Evolutionary conservation across 106 monocot genomes (phyloP), one percentile per base, ranked within the genome.

Genomic region (Alisma plantagoaquatica): DNA sequence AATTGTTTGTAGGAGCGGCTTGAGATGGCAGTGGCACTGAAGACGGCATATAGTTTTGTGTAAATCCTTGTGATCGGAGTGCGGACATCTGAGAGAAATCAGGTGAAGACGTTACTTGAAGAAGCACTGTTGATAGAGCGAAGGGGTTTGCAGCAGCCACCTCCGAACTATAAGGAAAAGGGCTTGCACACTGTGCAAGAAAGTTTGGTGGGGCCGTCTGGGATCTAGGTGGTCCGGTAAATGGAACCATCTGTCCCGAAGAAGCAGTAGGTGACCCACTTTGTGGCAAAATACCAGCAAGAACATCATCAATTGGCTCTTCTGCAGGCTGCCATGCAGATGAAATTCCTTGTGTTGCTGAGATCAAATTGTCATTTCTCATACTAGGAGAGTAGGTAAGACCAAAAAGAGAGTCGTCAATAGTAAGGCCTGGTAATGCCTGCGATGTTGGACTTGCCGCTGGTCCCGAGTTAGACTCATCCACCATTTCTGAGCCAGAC

Each of bases 371-470:
- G n/a, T n/a, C n/a, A n/a, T n/a, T n/a, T n/a, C n/a, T n/a, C n/a
- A n/a, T n/a, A n/a, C n/a, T n/a, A 38, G 78, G 49, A 48, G 48
- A 42, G 65, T 66, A 81, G 41, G 57, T 72, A 31, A 69, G 31
- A 29, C 70, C 78, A 23, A 61, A 54, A 45, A 89, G 64, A 18
- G 84, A 31, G n/a, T 79, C 81, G 3, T 73, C 81, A 71, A 84
- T 80, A 47, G 62, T 74, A 60, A 84, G 78, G 43, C 59, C 51
- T 21, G 74, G 42, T n/a, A 46, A 24, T 29, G 74, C 18, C 23
- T 72, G 69, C 31, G 58, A 38, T 29, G 25, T 49, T 5, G 65
- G 18, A 38, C 67, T 27, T 4, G 31, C 49, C 19, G 62, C 27
- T 46, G 38, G 33, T 28, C 53, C n/a, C n/a, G n/a, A n/a, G n/a